phyloP scores from a whole-genome alignment of 140 eudicot species.

The Bidens hawaiensis region DNA sequence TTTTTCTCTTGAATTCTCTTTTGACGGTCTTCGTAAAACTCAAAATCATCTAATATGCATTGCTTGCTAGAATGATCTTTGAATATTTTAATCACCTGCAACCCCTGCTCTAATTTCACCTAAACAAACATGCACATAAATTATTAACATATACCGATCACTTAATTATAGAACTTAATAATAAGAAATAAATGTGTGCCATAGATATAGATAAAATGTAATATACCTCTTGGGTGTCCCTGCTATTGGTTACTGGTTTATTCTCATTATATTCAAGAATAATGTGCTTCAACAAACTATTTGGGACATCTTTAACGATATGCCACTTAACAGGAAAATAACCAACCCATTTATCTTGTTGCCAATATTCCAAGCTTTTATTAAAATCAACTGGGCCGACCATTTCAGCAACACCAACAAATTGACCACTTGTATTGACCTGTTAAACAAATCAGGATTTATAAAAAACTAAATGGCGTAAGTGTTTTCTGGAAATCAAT shows the following conservation, averaged over 20 bases:
- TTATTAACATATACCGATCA: too few species aligned
- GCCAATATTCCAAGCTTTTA: conserved; percentile 86
- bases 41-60: conserved; percentile 66
- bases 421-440: conserved; percentile 94
- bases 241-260: conserved; percentile 82
- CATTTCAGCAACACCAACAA: conserved; percentile 93
- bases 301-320: conserved; percentile 83
- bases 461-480: background rate
- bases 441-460: background rate
- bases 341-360: conserved; percentile 91
- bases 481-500: background rate
- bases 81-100: conserved; percentile 52
- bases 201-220: background rate
- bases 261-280: conserved; percentile 79
- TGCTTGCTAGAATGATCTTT: conserved; percentile 50
- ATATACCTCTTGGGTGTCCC: conserved; percentile 89
- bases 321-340: conserved; percentile 93
- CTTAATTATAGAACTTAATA: too few species aligned
- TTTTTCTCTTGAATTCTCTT: conserved; percentile 46
- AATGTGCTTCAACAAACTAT: conserved; percentile 72
- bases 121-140: conserved; percentile 1
- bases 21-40: conserved; percentile 66
- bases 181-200: too few species aligned
- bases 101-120: conserved; percentile 69
- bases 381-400: conserved; percentile 74